Conservation (phyloP, 331 rosid species). For the Arachis monticola region DNA sequence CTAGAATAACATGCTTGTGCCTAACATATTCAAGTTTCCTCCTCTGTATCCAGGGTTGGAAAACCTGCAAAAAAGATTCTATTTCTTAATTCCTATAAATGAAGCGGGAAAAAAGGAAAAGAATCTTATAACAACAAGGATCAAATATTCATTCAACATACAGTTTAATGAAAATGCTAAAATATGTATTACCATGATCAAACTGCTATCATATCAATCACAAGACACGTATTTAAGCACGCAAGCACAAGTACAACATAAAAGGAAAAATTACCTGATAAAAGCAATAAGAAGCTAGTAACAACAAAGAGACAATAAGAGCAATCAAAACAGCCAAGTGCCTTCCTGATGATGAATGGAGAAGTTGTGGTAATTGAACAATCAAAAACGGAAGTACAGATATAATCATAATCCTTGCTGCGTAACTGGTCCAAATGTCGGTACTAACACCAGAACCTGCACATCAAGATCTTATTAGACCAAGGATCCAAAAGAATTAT, state of each 20-base stretch:
- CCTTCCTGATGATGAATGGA: slow-evolving; percentile 72
- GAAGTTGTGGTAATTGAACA: slow-evolving; percentile 86
- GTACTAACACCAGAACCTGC: slow-evolving; percentile 97
- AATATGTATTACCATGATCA: slow-evolving; percentile 1
- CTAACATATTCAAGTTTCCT: slow-evolving; percentile 65
- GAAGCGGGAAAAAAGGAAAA: too few species aligned
- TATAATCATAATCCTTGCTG: slow-evolving; percentile 82
- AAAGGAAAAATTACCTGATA: slow-evolving; percentile 66
- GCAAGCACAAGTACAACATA: slow-evolving; percentile 6
- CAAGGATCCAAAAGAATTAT: slow-evolving; percentile 31
- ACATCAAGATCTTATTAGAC: slow-evolving; percentile 33
- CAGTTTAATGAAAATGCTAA: slow-evolving; percentile 19
- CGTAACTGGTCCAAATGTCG: slow-evolving; percentile 93
- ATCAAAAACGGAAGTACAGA: slow-evolving; percentile 81
- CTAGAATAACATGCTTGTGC: slow-evolving; percentile 80
- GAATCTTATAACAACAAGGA: background rate
- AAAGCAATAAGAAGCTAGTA: slow-evolving; percentile 69
- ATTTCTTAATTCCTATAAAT: slow-evolving; percentile 14
- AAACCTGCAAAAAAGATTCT: slow-evolving; percentile 54
- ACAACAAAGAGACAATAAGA: slow-evolving; percentile 59
- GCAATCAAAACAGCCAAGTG: slow-evolving; percentile 78
- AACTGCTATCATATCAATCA: slow-evolving; percentile 7
- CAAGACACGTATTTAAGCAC: background rate
- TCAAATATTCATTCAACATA: slow-evolving; percentile 15
- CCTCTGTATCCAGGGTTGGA: slow-evolving; percentile 90